Evolutionary conservation across 768 basidiomycete genomes (phyloP), one percentile per base, ranked within the genome.

Genomic region (Termitomyces sp.): DNA sequence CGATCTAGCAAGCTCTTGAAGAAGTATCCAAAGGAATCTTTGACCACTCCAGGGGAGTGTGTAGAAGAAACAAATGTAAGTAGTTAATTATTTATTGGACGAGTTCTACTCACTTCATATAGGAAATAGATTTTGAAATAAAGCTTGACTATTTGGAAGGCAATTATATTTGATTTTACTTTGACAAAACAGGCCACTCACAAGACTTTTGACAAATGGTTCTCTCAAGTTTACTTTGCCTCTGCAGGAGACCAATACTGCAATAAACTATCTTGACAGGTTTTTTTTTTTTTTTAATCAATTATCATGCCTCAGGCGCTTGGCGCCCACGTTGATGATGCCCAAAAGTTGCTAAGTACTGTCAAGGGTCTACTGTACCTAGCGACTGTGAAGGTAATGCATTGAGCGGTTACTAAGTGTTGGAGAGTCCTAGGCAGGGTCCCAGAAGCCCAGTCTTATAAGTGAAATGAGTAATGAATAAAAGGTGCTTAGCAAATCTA

Each of bases 181-280:
- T 50, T 20, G 5, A 20, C 8, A 52, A 24, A 30, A 20, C 20
- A 32, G 20, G 2, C 5, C 14, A 20, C 40, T 38, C 30, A 54
- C 8, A 35, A 33, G 7, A 33, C 9, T 43, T n/a, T 16, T 10
- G 14, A 24, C 16, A 54, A 42, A 54, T 33, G 53, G 53, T 24
- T 54, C 53, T n/a, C 32, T 54, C 30, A 54, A 22, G 42, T 43
- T 54, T 32, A 54, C 53, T 22, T n/a, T 54, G 13, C 53, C 53
- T 42, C 28, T 30, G 18, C 22, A 54, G 1, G 43, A 43, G 30
- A 18, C 43, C 42, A 44, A 33, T 28, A 33, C 42, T 13, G 42
- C 42, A 6, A 44, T 54, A 22, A 30, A 54, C n/a, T 22, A 32
- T 18, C 6, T 54, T 20, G 53, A 54, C 20, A 20, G 14, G n/a